Percentiles rank a stretch among this genome's conserved stretches.
phyloP scores from a whole-genome alignment of 163 green algal genomes.

The Chlamydomonas reinhardtii region DNA sequence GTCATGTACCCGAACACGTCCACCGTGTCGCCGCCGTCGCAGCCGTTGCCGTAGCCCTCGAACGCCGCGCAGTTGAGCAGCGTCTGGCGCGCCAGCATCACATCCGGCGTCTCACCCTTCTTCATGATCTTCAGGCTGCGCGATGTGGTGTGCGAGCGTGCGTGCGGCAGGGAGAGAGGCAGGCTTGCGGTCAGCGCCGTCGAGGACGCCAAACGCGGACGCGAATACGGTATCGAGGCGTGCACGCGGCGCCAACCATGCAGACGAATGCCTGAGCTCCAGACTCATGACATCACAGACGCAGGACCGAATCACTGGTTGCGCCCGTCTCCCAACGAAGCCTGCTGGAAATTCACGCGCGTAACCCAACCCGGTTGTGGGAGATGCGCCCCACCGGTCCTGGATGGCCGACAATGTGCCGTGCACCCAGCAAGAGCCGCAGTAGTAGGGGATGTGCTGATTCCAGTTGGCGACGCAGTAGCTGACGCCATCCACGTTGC shows the following conservation, averaged over 20 bases:
- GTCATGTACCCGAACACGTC: conserved; percentile 87
- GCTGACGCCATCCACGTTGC: conserved; percentile 47
- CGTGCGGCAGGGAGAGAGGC: neutral
- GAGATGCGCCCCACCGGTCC: conserved; percentile 65
- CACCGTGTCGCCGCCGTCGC: conserved; percentile 85
- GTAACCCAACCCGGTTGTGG: neutral
- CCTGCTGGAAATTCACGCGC: too few species aligned
- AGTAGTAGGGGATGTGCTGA: conserved; percentile 69
- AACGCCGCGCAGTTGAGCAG: conserved; percentile 89
- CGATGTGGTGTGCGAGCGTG: neutral
- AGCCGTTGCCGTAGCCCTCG: conserved; percentile 75
- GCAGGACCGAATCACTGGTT: too few species aligned
- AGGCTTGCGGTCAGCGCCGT: too few species aligned
- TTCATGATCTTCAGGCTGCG: conserved; percentile 49
- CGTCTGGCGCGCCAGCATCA: conserved; percentile 81
- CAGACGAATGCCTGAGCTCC: too few species aligned
- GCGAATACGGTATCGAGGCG: too few species aligned
- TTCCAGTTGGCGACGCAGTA: conserved; percentile 58
- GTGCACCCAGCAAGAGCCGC: conserved; percentile 85
- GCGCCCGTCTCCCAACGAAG: too few species aligned
- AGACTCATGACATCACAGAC: too few species aligned
- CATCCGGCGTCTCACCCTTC: conserved; percentile 63
- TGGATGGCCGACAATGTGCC: conserved; percentile 82
- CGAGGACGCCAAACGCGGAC: too few species aligned
- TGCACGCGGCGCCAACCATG: too few species aligned